phyloP scores from a whole-genome alignment of 208 protist genomes.

The Leishmania lainsoni region DNA sequence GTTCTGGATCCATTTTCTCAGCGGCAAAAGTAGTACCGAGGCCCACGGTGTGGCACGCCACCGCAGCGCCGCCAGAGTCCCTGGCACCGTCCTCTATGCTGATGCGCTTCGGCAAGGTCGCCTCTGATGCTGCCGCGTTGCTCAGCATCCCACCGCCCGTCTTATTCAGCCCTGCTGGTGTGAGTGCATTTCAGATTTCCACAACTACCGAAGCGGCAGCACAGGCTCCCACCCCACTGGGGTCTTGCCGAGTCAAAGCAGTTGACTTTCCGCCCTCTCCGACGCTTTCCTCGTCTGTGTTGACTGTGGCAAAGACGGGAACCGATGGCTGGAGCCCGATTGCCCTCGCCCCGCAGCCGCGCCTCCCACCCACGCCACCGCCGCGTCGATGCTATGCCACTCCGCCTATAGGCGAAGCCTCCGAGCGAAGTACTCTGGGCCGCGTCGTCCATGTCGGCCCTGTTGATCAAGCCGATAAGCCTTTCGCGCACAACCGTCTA shows the following conservation, averaged over 20 bases:
- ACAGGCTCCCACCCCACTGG: not conserved
- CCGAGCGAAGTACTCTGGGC: not conserved
- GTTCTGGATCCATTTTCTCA: not conserved
- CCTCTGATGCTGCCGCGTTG: not conserved
- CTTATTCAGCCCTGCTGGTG: not conserved
- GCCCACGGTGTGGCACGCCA: not conserved
- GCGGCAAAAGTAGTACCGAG: not conserved
- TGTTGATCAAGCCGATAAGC: not conserved
- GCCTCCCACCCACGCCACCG: conserved; percentile 27
- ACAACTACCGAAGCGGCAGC: not conserved
- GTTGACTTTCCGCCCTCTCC: not conserved
- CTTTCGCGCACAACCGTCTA: not conserved
- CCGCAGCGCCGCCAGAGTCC: not conserved
- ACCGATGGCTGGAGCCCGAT: not conserved
- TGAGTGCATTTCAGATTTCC: not conserved
- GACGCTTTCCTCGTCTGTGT: not conserved
- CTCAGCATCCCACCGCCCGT: not conserved
- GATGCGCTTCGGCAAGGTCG: not conserved
- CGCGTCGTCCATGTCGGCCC: not conserved
- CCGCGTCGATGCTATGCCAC: conserved; percentile 21
- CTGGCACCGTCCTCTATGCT: not conserved
- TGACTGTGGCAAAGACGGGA: not conserved
- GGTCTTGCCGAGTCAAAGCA: not conserved
- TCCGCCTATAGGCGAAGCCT: not conserved
- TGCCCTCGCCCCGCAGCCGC: not conserved